Percentiles rank a stretch among this genome's conserved stretches.
Conservation (phyloP, 495 filamentous ascomycete species). For the Letharia columbiana region DNA sequence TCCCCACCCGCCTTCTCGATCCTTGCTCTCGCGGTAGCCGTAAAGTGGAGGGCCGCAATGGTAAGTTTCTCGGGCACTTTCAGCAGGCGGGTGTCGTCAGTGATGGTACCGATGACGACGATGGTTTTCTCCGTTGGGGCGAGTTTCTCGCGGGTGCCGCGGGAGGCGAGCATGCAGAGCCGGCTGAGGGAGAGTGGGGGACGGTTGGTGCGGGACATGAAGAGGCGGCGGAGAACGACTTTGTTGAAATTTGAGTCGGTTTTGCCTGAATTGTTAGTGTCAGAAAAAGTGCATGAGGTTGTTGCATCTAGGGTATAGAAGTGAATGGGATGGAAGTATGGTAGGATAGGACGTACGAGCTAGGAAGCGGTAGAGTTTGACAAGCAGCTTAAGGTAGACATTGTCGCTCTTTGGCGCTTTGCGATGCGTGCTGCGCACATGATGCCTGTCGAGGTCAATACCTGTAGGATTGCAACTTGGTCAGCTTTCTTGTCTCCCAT, state of each 20-base stretch:
- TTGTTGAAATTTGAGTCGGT: conserved; percentile 97
- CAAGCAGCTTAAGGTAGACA: conserved; percentile 91
- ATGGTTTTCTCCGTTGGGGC: conserved; percentile 64
- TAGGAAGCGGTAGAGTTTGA: conserved; percentile 98
- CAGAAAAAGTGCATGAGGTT: background rate
- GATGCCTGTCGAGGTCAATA: conserved; percentile 69
- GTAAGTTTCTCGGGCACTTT: conserved; percentile 73
- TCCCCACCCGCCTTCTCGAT: conserved; percentile 90
- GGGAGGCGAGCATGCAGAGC: conserved; percentile 59
- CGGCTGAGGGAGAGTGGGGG: conserved; percentile 89
- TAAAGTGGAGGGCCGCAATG: conserved; percentile 90
- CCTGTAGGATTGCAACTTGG: conserved; percentile 30
- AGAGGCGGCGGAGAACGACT: conserved; percentile 89
- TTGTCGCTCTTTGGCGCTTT: conserved; percentile 97
- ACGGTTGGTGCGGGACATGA: conserved; percentile 95
- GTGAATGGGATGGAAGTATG: conserved; percentile 27
- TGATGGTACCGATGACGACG: conserved; percentile 87
- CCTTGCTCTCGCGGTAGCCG: conserved; percentile 84
- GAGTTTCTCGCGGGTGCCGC: conserved; percentile 35
- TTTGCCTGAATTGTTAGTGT: conserved; percentile 51
- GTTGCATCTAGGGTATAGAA: background rate
- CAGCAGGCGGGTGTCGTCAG: conserved; percentile 90
- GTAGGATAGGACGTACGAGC: conserved; percentile 61
- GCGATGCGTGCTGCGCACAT: conserved; percentile 79
- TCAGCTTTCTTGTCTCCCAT: conserved; percentile 3